Percentiles rank a stretch among this genome's conserved stretches.
These are phyloP conservation scores for Dendrobium chrysotoxum DNA, from an alignment of 106 monocot species.

Conservation along the genomic window DNA sequence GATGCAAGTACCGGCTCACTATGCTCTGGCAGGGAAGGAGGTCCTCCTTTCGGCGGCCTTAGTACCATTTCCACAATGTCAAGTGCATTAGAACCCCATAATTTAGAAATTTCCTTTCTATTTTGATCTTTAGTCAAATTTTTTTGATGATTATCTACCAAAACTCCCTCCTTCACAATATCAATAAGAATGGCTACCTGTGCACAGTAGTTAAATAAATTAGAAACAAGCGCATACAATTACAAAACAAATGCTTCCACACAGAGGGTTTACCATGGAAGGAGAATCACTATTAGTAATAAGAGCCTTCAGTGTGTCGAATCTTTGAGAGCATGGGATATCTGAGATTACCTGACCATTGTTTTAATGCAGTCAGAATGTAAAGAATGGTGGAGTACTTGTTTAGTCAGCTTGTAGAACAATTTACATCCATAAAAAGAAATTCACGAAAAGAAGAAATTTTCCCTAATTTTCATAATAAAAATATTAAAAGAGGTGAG, in stretches of 20 bases:
- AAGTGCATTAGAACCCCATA: slow-evolving; percentile 49
- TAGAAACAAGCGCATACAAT: not conserved
- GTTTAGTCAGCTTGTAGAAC: not conserved
- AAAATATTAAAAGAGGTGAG: not conserved
- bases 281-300: slow-evolving; percentile 59
- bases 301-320: slow-evolving; percentile 69
- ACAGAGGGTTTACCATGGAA: slow-evolving; percentile 53
- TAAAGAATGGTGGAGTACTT: not conserved
- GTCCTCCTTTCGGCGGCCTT: slow-evolving; percentile 81
- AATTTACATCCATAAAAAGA: slow-evolving; percentile 3
- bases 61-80: slow-evolving; percentile 66
- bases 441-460: not conserved
- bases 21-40: slow-evolving; percentile 80
- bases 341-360: slow-evolving; percentile 69
- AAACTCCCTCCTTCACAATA: slow-evolving; percentile 52
- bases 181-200: slow-evolving; percentile 86
- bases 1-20: slow-evolving; percentile 48
- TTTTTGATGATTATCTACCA: slow-evolving; percentile 14
- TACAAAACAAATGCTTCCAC: not conserved
- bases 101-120: slow-evolving; percentile 9
- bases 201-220: not conserved
- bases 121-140: slow-evolving; percentile 7
- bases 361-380: not conserved
- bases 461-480: not conserved
- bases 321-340: slow-evolving; percentile 48